phyloP scores from a whole-genome alignment of 2,329 filamentous ascomycete species.

The Penicillium aurantiogriseum region DNA sequence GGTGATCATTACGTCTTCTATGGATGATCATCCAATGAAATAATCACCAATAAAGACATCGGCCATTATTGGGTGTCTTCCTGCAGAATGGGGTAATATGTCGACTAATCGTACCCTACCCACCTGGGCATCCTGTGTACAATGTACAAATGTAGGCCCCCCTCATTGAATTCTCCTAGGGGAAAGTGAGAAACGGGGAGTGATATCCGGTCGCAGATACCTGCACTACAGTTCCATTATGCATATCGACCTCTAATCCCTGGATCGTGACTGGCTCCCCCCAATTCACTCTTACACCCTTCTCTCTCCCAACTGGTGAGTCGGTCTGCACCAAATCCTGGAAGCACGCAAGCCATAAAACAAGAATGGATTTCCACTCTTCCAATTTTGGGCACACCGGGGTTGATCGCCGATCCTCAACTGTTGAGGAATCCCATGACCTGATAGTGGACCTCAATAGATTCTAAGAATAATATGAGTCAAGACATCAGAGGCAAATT shows the following conservation, averaged over 20 bases:
- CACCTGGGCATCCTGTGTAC: not conserved
- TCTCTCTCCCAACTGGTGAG: not conserved
- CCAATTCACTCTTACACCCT: not conserved
- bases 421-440: constrained; percentile 16
- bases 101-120: not conserved
- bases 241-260: constrained; percentile 4
- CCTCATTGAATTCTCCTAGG: not conserved
- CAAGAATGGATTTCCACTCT: not conserved
- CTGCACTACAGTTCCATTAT: not conserved
- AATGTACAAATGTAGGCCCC: not conserved
- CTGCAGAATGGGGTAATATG: not conserved
- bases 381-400: not conserved
- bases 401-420: constrained; percentile 10
- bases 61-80: constrained; percentile 5
- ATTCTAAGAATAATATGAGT: not conserved
- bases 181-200: not conserved
- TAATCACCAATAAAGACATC: not conserved
- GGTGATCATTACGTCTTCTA: constrained; percentile 12
- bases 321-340: not conserved
- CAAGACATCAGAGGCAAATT: not conserved
- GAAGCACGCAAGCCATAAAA: not conserved
- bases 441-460: not conserved
- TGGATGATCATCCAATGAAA: constrained; percentile 5
- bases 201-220: not conserved
- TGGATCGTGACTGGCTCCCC: constrained; percentile 3